Evolutionary conservation across 1,139 yeast genomes (phyloP), one percentile per base, ranked within the genome.

Genomic region (Taphrina deformans): DNA sequence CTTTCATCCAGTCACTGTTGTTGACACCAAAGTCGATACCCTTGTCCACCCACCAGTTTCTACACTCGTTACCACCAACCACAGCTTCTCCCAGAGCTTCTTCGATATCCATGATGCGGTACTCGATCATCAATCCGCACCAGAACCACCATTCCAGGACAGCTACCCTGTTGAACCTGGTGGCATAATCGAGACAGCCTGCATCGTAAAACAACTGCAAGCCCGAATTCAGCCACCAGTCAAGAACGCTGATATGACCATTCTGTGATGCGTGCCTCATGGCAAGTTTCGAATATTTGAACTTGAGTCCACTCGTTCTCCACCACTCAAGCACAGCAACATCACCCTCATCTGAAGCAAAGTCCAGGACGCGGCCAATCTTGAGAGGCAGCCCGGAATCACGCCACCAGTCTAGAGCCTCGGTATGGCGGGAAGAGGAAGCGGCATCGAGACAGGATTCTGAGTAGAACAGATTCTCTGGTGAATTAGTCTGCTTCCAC

Each of bases 1-100:
- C 55, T 10, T 41, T 40, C 63, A 59, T 59, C 63, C 63, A 59
- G 16, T 59, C 63, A 23, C 63, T 59, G 27, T 59, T 59, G 40
- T 59, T 59, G 45, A 59, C 63, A 18, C 63, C 63, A 38, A 59
- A 59, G 23, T 59, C 63, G 51, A 59, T 59, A 18, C 63, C 63
- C 24, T 48, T 59, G 23, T 59, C 50, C 5, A 59, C 63, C 50
- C 63, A 52, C 63, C 63, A 59, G 18, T 59, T 51, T 21, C 63
- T 51, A 29, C 56, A 59, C 44, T 59, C 63, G 21, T 59, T 51
- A 29, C 63, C 63, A 16, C 63, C 63, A 38, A 59, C 63, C 14
- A 59, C 63, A 18, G 63, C 63, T 38, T 59, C 63, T 6, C 63
- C 63, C 4, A 59, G 31, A n/a, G 63, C 63, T 29, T 59, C 63